Percentiles rank a stretch among this genome's conserved stretches.
Evolutionary conservation across 2,329 filamentous ascomycete species (phyloP).

Genomic region (Neonectria sp.): DNA sequence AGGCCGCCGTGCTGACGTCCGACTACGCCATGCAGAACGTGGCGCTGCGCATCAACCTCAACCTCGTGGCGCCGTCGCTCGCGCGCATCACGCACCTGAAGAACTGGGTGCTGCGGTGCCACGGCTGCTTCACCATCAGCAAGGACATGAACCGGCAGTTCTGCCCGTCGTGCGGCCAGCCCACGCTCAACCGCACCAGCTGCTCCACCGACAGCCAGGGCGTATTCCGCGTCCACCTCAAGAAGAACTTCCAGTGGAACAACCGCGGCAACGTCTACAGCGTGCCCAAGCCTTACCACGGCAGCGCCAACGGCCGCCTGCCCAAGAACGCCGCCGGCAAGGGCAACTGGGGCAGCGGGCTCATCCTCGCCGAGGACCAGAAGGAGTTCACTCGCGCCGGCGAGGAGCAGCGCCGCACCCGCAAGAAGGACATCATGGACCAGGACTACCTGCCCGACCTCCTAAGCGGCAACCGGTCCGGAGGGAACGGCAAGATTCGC

Average conservation of each 20-base stretch:
- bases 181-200: slow-evolving; percentile 86
- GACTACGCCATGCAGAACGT: slow-evolving; percentile 99
- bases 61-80: slow-evolving; percentile 84
- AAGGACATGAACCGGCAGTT: slow-evolving; percentile 92
- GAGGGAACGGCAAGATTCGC: slow-evolving; percentile 76
- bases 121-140: slow-evolving; percentile 90
- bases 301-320: slow-evolving; percentile 83
- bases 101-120: slow-evolving; percentile 92
- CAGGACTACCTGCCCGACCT: slow-evolving; percentile 92
- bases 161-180: slow-evolving; percentile 90
- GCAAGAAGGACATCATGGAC: slow-evolving; percentile 91
- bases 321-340: slow-evolving; percentile 81
- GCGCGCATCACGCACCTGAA: slow-evolving; percentile 88
- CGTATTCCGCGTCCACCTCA: slow-evolving; percentile 87
- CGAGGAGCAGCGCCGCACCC: slow-evolving; percentile 74
- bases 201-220: slow-evolving; percentile 88
- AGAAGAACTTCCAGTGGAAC: slow-evolving; percentile 97
- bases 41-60: slow-evolving; percentile 92
- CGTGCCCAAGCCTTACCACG: slow-evolving; percentile 90
- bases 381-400: slow-evolving; percentile 85
- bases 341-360: slow-evolving; percentile 85
- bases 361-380: slow-evolving; percentile 95
- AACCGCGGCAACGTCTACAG: slow-evolving; percentile 93
- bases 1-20: slow-evolving; percentile 92
- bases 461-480: slow-evolving; percentile 82